Conservation (phyloP, 768 basidiomycete species). For the Suillus fuscotomentosus region DNA sequence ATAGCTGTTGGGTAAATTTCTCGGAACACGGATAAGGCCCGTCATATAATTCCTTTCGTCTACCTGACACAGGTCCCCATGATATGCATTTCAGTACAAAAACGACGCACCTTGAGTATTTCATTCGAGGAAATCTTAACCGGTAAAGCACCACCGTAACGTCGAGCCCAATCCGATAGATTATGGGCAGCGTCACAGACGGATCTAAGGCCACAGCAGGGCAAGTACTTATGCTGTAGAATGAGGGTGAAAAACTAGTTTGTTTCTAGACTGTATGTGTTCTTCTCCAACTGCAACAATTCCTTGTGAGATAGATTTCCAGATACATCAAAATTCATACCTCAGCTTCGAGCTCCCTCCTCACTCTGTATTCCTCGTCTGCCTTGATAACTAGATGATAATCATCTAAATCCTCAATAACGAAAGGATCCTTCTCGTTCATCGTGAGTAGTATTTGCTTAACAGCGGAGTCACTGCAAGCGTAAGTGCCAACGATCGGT, state of each 20-base stretch:
- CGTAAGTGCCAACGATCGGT: constrained; percentile 1
- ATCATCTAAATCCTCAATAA: constrained; percentile 87
- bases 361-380: constrained; percentile 74
- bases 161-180: neutral
- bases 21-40: neutral
- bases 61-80: neutral
- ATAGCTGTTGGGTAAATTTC: neutral
- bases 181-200: neutral
- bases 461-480: constrained; percentile 76
- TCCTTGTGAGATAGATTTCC: constrained; percentile 1
- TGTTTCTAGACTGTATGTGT: constrained; percentile 72
- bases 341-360: constrained; percentile 73
- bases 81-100: neutral
- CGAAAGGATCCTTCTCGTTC: constrained; percentile 79
- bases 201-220: neutral
- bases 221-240: neutral
- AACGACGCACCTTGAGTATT: neutral
- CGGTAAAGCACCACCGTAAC: neutral
- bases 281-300: constrained; percentile 69
- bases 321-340: constrained; percentile 38
- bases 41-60: neutral
- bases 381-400: constrained; percentile 81
- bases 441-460: constrained; percentile 83
- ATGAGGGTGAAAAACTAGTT: neutral
- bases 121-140: neutral